phyloP scores from a whole-genome alignment of 139 green algal species.

The Tetratostichococcus sp. region DNA sequence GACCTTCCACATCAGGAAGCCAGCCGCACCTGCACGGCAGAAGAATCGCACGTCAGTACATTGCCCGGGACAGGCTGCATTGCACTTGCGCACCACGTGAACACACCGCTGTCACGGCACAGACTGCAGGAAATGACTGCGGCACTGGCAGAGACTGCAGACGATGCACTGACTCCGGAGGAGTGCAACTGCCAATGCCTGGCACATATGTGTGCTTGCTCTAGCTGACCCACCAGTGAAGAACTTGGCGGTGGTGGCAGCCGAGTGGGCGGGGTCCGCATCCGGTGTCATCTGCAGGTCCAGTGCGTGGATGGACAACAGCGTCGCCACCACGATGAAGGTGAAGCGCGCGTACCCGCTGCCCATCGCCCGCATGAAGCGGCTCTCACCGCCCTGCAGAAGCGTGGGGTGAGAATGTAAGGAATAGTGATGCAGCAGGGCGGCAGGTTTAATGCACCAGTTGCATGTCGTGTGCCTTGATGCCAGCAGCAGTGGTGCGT shows the following conservation, averaged over 20 bases:
- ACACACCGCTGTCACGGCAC: too few relatives aligned
- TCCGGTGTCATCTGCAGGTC: neutral
- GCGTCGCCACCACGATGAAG: neutral
- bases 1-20: slow-evolving; percentile 58
- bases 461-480: too few relatives aligned
- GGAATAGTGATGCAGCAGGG: too few relatives aligned
- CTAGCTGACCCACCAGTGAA: too few relatives aligned
- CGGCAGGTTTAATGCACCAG: too few relatives aligned
- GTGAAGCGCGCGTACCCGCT: neutral
- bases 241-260: neutral
- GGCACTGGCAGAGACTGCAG: neutral
- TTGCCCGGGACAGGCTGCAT: too few relatives aligned
- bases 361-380: neutral
- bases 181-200: too few relatives aligned
- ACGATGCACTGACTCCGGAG: too few relatives aligned
- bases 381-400: neutral
- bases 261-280: neutral
- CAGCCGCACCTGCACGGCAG: slow-evolving; percentile 23
- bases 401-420: neutral
- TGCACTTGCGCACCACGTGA: too few relatives aligned
- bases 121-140: too few relatives aligned
- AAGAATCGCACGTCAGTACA: neutral
- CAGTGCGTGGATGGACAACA: neutral
- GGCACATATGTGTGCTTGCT: too few relatives aligned
- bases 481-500: too few relatives aligned